phyloP scores from a whole-genome alignment of 441 rosid genomes.

The Geranium incanum region DNA sequence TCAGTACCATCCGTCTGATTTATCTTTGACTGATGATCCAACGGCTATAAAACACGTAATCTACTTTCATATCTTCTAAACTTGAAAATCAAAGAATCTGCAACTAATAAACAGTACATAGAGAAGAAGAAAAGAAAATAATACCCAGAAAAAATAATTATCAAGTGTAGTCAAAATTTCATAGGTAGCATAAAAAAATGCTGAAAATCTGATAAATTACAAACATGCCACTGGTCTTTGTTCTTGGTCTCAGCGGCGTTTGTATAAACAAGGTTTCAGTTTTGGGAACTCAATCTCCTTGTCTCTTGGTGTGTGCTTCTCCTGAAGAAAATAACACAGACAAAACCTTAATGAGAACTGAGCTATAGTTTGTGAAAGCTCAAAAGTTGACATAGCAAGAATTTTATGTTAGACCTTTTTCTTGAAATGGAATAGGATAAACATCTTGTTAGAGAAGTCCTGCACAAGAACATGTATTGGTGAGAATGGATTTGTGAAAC shows the following conservation, averaged over 20 bases:
- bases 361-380: neutral
- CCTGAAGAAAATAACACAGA: slow-evolving; percentile 35
- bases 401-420: slow-evolving; percentile 49
- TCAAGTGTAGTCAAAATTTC: too few species aligned
- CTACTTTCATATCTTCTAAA: too few species aligned
- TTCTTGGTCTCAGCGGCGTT: slow-evolving; percentile 50
- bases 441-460: slow-evolving; percentile 90
- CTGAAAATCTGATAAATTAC: too few species aligned
- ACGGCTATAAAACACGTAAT: neutral
- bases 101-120: neutral
- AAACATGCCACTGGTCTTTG: too few species aligned
- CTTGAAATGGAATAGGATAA: slow-evolving; percentile 58
- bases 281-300: slow-evolving; percentile 73
- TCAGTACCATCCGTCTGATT: too few species aligned
- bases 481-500: neutral
- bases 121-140: neutral
- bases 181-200: too few species aligned
- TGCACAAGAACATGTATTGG: slow-evolving; percentile 24
- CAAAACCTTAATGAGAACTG: neutral
- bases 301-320: slow-evolving; percentile 34
- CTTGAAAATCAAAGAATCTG: too few species aligned
- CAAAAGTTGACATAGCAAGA: neutral
- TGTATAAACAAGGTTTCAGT: slow-evolving; percentile 78
- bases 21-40: neutral
- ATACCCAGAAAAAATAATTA: too few species aligned